A percentile compares a stretch with the other conserved stretches of the same genome.
Evolutionary conservation across 176 grass and related monocot genomes (phyloP).

Genomic region (Chloris gayana): DNA sequence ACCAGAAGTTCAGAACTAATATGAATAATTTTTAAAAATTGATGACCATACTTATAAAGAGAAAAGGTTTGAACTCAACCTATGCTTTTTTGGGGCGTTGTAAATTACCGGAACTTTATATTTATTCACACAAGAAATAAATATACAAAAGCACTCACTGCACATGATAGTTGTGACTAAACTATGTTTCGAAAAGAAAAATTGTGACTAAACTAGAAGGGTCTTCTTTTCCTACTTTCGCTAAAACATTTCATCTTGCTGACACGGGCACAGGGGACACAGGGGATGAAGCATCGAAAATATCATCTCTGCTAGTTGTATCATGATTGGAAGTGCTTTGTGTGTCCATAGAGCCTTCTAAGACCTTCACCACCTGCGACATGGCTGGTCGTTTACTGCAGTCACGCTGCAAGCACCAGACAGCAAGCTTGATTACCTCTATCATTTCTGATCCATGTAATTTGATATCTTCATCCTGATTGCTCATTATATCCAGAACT

Average conservation of each 20-base stretch:
- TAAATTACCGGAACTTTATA: not conserved
- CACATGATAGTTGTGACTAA: not conserved
- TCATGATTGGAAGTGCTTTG: constrained; percentile 50
- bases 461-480: constrained; percentile 52
- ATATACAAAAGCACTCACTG: constrained; percentile 4
- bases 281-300: constrained; percentile 49
- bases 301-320: constrained; percentile 42
- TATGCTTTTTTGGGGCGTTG: not conserved
- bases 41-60: not conserved
- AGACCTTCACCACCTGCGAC: constrained; percentile 77
- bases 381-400: constrained; percentile 60
- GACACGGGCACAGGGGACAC: constrained; percentile 40
- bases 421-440: constrained; percentile 69
- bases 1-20: not conserved
- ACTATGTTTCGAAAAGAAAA: no score
- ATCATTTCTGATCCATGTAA: constrained; percentile 48
- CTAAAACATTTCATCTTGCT: constrained; percentile 35
- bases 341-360: constrained; percentile 64
- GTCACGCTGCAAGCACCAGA: constrained; percentile 78
- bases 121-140: constrained; percentile 27
- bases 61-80: not conserved
- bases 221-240: not conserved
- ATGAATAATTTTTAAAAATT: no score
- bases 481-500: constrained; percentile 57
- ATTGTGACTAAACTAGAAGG: not conserved